phyloP scores from a whole-genome alignment of 1,284 basidiomycete genomes.

The Ganoderma meredithae region DNA sequence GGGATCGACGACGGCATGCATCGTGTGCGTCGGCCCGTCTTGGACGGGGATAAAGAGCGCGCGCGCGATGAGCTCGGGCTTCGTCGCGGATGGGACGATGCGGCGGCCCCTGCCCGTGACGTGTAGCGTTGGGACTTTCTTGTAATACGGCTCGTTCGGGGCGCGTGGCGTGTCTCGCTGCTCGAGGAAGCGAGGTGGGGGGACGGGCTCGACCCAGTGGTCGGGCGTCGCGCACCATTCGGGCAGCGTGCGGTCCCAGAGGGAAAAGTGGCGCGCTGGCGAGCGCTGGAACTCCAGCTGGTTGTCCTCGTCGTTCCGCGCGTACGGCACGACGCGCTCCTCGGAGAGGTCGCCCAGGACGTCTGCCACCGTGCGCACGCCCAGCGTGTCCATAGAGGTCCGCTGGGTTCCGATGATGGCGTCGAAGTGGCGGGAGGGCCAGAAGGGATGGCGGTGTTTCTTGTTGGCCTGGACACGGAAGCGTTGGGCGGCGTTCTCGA shows the following conservation, averaged over 20 bases:
- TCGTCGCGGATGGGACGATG: constrained; percentile 19
- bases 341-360: constrained; percentile 9
- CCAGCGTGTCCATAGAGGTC: background rate
- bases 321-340: constrained; percentile 17
- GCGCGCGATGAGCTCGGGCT: constrained; percentile 18
- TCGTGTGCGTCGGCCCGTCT: background rate
- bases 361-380: background rate
- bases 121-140: constrained; percentile 19
- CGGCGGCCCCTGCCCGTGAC: constrained; percentile 11
- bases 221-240: constrained; percentile 21
- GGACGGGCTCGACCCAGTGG: constrained; percentile 23
- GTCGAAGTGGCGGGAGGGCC: constrained; percentile 20
- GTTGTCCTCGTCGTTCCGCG: constrained; percentile 24
- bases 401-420: background rate
- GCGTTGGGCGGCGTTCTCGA: constrained; percentile 19
- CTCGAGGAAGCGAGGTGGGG: constrained; percentile 18
- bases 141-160: constrained; percentile 17
- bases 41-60: constrained; percentile 22
- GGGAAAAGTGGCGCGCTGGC: constrained; percentile 1
- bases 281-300: background rate
- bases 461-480: constrained; percentile 26
- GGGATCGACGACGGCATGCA: background rate
- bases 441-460: constrained; percentile 23
- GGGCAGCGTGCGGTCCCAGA: constrained; percentile 23
- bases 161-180: background rate